Conservation (phyloP, 805 yeast species). For the Komagataella pastoris region DNA sequence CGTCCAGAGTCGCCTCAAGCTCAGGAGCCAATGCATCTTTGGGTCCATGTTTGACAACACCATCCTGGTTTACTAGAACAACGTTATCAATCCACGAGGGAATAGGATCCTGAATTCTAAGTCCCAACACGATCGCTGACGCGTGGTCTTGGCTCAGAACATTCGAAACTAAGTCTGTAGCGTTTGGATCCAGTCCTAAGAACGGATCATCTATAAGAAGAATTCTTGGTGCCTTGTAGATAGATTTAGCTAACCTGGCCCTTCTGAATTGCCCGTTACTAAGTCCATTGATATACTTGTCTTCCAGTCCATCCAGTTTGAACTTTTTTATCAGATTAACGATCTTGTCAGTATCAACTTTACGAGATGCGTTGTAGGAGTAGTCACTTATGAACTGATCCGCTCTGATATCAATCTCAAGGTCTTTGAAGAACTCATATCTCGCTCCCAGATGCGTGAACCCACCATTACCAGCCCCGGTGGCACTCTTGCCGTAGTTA, state of each 20-base stretch:
- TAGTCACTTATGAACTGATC: conserved; percentile 44
- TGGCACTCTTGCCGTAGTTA: conserved; percentile 16
- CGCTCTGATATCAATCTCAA: conserved; percentile 61
- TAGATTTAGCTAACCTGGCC: conserved; percentile 70
- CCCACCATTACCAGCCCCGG: conserved; percentile 26
- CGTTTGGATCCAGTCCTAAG: conserved; percentile 75
- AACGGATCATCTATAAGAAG: conserved; percentile 85
- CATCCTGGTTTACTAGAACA: conserved; percentile 44
- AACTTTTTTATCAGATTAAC: conserved; percentile 32
- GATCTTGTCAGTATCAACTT: conserved; percentile 22
- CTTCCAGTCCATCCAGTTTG: conserved; percentile 39
- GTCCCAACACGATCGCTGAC: conserved; percentile 45
- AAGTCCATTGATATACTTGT: conserved; percentile 73
- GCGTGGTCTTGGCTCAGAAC: conserved; percentile 23
- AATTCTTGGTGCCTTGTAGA: conserved; percentile 51
- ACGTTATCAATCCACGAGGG: conserved; percentile 76
- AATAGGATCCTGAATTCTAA: conserved; percentile 59
- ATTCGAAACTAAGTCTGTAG: conserved; percentile 44
- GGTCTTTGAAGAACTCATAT: conserved; percentile 74
- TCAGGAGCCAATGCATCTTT: conserved; percentile 13
- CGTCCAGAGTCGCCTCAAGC: conserved; percentile 6
- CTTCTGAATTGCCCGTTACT: conserved; percentile 93
- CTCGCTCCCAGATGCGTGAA: conserved; percentile 76
- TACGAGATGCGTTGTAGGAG: conserved; percentile 28
- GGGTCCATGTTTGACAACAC: conserved; percentile 38